A percentile compares a stretch with the other conserved stretches of the same genome.
Evolutionary conservation across 2,329 filamentous ascomycete species (phyloP).

Genomic region (Apiospora marii): DNA sequence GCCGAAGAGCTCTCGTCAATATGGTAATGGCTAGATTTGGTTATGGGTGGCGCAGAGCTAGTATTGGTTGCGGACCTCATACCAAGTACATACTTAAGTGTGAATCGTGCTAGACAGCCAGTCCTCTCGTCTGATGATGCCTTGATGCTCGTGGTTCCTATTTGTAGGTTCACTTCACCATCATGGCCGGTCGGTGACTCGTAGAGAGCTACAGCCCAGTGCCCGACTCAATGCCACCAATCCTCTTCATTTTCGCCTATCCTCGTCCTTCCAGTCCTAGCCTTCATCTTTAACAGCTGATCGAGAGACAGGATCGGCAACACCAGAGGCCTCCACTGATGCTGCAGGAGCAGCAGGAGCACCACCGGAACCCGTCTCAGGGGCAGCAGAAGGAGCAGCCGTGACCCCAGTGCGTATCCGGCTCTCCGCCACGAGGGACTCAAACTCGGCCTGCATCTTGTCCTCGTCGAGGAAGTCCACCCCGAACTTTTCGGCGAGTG

Average conservation of each 20-base stretch:
- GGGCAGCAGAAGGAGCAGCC: neutral
- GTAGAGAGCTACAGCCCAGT: neutral
- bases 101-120: neutral
- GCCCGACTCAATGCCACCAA: neutral
- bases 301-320: neutral
- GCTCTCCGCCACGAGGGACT: neutral
- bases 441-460: slow-evolving; percentile 80
- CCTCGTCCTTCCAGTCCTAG: too few species aligned
- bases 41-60: neutral
- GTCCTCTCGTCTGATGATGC: neutral
- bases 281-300: neutral
- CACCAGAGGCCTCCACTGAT: too few species aligned
- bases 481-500: slow-evolving; percentile 62
- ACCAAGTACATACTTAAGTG: neutral
- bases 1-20: too few species aligned
- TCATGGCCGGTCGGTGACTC: neutral
- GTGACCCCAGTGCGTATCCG: neutral
- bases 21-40: too few species aligned
- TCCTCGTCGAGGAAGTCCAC: slow-evolving; percentile 75
- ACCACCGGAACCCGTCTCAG: neutral
- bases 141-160: neutral
- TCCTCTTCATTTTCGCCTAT: neutral
- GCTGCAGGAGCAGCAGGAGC: neutral
- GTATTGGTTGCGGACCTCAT: neutral
- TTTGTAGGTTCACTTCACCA: neutral